A percentile compares a stretch with the other conserved stretches of the same genome.
Conservation (phyloP, 2,329 filamentous ascomycete genomes). For the Aspergillus aculeatus region DNA sequence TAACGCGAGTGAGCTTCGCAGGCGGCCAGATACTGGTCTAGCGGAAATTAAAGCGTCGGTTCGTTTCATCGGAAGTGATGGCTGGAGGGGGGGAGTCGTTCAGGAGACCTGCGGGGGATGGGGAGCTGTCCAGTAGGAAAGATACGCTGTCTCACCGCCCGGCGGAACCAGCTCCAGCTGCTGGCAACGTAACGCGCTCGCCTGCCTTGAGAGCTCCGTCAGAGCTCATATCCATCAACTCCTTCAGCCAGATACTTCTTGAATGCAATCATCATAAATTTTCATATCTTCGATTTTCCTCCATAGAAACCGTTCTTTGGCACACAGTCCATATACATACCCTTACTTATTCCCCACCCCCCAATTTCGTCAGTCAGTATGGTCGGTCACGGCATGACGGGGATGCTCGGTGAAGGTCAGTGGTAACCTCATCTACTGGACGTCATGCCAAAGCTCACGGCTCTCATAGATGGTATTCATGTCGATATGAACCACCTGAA, state of each 20-base stretch:
- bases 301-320: not conserved
- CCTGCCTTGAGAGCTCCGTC: constrained; percentile 29
- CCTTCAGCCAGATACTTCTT: constrained; percentile 22
- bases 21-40: constrained; percentile 6
- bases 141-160: constrained; percentile 16
- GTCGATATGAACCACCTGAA: constrained; percentile 98
- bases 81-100: constrained; percentile 15
- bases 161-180: constrained; percentile 22
- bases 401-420: constrained; percentile 48
- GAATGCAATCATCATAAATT: constrained; percentile 3
- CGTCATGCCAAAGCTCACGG: constrained; percentile 17
- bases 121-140: constrained; percentile 14
- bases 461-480: constrained; percentile 85
- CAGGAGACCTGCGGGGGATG: constrained; percentile 22
- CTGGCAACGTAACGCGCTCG: constrained; percentile 28
- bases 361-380: constrained; percentile 28
- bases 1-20: not conserved
- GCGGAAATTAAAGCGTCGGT: constrained; percentile 6
- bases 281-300: not conserved
- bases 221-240: constrained; percentile 16
- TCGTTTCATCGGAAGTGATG: constrained; percentile 6
- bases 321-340: not conserved
- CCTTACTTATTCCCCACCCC: not conserved
- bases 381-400: constrained; percentile 42
- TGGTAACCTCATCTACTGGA: constrained; percentile 17